Evolutionary conservation across 257 asterid genomes (phyloP).

Genomic region (Gentiana macrophylla): DNA sequence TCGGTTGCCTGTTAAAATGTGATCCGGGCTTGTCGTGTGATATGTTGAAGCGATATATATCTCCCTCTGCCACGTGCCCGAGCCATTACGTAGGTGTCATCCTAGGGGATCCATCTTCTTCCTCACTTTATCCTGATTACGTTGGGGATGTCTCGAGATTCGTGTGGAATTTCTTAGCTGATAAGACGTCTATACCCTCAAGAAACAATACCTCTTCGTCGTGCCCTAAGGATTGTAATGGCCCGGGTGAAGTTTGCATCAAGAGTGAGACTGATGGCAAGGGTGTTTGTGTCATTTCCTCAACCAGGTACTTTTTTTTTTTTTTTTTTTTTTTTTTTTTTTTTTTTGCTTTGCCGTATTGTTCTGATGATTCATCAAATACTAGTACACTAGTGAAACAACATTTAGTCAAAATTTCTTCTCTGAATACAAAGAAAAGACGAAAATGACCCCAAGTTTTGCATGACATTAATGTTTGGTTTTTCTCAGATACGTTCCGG

Average conservation of each 20-base stretch:
- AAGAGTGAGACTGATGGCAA: constrained; percentile 55
- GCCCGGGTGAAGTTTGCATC: constrained; percentile 60
- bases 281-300: constrained; percentile 73
- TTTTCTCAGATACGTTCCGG: constrained; percentile 72
- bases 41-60: constrained; percentile 61
- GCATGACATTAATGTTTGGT: neutral
- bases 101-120: constrained; percentile 64
- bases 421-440: too few relatives aligned
- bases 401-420: too few relatives aligned
- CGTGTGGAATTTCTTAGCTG: constrained; percentile 83
- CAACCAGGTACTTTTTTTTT: constrained; percentile 54
- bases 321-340: neutral
- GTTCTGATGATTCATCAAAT: neutral
- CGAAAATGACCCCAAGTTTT: too few relatives aligned
- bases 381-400: too few relatives aligned
- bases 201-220: constrained; percentile 38
- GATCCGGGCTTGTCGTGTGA: constrained; percentile 81
- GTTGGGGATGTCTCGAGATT: constrained; percentile 82
- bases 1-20: constrained; percentile 67
- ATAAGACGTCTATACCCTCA: constrained; percentile 56
- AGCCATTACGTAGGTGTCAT: constrained; percentile 82
- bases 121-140: constrained; percentile 45
- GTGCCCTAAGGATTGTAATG: constrained; percentile 58
- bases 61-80: constrained; percentile 73
- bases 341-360: neutral